Base-by-base conservation (phyloP, 805 yeast genomes). In the Barnettozyma salicaria region DNA sequence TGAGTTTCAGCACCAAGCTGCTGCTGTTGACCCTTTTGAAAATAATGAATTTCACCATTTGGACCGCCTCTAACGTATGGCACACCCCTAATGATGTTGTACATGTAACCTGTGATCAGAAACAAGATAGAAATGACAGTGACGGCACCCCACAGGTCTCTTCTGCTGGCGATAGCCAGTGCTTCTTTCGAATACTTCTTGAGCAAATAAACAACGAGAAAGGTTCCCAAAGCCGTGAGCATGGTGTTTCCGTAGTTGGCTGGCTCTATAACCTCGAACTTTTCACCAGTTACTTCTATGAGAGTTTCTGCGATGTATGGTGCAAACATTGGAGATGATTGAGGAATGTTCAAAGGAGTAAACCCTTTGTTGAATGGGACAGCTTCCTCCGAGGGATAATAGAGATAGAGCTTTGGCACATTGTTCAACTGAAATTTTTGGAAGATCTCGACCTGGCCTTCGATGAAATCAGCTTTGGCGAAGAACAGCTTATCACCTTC, bases 1-100 rank as follows among this genome's bases (percentile, higher is more conserved):
- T 92, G 97, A 7, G 97, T 87, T 65, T 92, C 98, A 30, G 82
- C 76, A 7, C 87, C 96, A 34, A 74, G 72, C 60, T 92, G 98
- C 34, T 64, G 65, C 53, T 80, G 84, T 51, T 83, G 88, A 24
- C 87, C 87, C 5, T 68, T 65, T 3, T 56, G 44, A 30, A 76
- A 65, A 55, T 75, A 80, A 27, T 48, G 67, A 12, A 61, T 52
- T 7, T 49, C 49, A 17, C 70, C 72, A 29, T 54, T 47, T 7
- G 46, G 52, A 18, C 55, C 60, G 23, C 64, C 68, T 46, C 70
- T 70, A 28, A 80, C 66, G 55, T 80, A 84, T 31, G 61, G 71
- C 19, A 65, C 57, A 26, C 73, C 72, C 59, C 97, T 76, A 45
- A 92, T 92, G 48, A 75, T 73, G 59, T 87, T 89, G 72, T 78